Evolutionary conservation across 1,284 basidiomycete genomes (phyloP).

Genomic region (Sporisorium iseilematis-ciliati): DNA sequence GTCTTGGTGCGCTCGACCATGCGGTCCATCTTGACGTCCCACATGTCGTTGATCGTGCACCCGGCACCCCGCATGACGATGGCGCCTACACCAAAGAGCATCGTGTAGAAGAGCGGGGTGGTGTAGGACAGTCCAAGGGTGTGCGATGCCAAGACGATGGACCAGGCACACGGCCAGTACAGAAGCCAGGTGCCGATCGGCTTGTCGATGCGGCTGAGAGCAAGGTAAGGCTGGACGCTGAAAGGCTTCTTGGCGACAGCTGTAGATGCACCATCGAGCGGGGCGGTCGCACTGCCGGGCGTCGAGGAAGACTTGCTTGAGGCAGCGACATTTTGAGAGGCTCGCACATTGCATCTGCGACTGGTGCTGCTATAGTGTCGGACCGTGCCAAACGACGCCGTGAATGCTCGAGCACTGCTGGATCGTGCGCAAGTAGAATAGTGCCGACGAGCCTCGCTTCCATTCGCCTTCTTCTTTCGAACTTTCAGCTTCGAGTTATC

Average conservation of each 20-base stretch:
- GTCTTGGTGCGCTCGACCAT: constrained; percentile 81
- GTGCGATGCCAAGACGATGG: constrained; percentile 66
- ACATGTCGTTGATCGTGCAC: constrained; percentile 99
- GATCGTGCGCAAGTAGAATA: constrained; percentile 23
- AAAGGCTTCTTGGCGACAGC: constrained; percentile 21
- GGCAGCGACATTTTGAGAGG: neutral
- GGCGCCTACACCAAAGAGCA: constrained; percentile 89
- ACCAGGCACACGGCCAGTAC: constrained; percentile 83
- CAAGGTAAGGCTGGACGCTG: constrained; percentile 78
- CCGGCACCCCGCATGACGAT: constrained; percentile 97
- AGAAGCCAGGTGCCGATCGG: constrained; percentile 92
- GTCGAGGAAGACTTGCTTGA: neutral
- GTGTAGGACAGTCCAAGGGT: constrained; percentile 49
- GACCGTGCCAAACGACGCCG: neutral
- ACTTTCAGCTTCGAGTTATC: constrained; percentile 43
- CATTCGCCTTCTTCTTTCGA: constrained; percentile 30
- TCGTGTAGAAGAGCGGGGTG: constrained; percentile 70
- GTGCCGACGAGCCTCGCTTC: constrained; percentile 22
- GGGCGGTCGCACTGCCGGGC: neutral
- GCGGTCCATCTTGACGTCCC: constrained; percentile 91
- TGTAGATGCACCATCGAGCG: neutral
- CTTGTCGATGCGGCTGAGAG: constrained; percentile 90
- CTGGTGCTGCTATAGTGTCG: constrained; percentile 26
- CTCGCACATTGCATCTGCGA: neutral
- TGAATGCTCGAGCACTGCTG: neutral